phyloP scores from a whole-genome alignment of 371 early-diverging fungal genomes.

The Actinomortierella wolfii region DNA sequence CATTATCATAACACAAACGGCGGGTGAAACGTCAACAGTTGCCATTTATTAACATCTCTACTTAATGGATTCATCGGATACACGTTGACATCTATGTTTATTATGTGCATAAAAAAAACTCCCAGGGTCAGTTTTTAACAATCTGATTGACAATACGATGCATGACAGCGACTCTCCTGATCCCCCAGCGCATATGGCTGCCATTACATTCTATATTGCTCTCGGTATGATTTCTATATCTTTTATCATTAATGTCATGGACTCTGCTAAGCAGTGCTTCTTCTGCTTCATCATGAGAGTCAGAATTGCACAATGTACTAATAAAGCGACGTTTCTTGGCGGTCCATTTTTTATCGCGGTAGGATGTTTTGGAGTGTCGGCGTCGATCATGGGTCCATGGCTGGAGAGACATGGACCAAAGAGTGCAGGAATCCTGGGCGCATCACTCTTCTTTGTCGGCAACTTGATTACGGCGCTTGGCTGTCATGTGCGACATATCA shows the following conservation, averaged over 20 bases:
- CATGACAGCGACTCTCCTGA: slow-evolving; percentile 50
- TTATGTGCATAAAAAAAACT: too few species aligned
- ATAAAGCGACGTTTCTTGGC: too few species aligned
- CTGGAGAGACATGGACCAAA: slow-evolving; percentile 65
- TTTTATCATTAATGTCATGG: not conserved
- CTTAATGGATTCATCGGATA: too few species aligned
- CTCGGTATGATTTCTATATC: slow-evolving; percentile 27
- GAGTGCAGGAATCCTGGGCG: slow-evolving; percentile 56
- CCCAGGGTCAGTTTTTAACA: slow-evolving; percentile 66
- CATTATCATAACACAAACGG: too few species aligned
- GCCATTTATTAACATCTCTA: too few species aligned
- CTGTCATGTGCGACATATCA: slow-evolving; percentile 46
- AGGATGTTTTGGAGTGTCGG: slow-evolving; percentile 64
- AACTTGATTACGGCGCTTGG: slow-evolving; percentile 63
- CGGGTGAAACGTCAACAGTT: too few species aligned
- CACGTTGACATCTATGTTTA: too few species aligned
- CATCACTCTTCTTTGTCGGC: slow-evolving; percentile 57
- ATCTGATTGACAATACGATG: slow-evolving; percentile 59
- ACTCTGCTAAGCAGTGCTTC: not conserved
- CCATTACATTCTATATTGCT: slow-evolving; percentile 70
- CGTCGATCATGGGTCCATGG: slow-evolving; percentile 70
- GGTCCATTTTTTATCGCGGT: slow-evolving; percentile 15
- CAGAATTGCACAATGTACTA: too few species aligned
- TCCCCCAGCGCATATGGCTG: slow-evolving; percentile 46
- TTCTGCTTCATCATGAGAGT: too few species aligned